phyloP scores from a whole-genome alignment of 169 alveolate species.

The Eimeria maxima region DNA sequence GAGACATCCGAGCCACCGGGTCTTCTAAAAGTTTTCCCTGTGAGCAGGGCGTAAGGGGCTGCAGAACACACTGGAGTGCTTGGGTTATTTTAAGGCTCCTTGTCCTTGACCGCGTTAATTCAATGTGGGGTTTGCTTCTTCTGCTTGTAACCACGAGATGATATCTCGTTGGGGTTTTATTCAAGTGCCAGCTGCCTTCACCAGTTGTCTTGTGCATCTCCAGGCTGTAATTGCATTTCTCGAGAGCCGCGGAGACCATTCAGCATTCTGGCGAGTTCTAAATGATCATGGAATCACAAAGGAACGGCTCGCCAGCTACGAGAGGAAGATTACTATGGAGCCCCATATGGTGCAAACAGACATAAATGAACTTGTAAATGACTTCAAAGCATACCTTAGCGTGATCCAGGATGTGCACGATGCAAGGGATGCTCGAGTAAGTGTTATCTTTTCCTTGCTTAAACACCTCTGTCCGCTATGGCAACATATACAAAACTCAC shows the following conservation, averaged over 20 bases:
- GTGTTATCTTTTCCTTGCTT: neutral
- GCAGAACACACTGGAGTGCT: neutral
- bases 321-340: conserved; percentile 92
- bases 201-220: neutral
- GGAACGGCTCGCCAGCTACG: conserved; percentile 93
- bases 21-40: neutral
- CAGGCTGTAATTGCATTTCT: conserved; percentile 93
- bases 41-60: neutral
- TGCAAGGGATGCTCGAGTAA: conserved; percentile 81
- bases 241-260: conserved; percentile 90
- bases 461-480: neutral
- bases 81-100: neutral
- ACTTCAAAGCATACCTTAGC: conserved; percentile 83
- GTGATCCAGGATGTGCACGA: conserved; percentile 85
- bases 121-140: neutral
- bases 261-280: conserved; percentile 91
- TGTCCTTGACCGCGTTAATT: neutral
- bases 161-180: neutral
- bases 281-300: conserved; percentile 91
- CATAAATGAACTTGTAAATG: conserved; percentile 87
- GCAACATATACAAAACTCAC: neutral
- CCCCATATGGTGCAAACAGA: conserved; percentile 91
- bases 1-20: neutral
- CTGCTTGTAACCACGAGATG: neutral
- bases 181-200: neutral